Conservation (phyloP, 495 filamentous ascomycete species). For the Podospora fimiseda region DNA sequence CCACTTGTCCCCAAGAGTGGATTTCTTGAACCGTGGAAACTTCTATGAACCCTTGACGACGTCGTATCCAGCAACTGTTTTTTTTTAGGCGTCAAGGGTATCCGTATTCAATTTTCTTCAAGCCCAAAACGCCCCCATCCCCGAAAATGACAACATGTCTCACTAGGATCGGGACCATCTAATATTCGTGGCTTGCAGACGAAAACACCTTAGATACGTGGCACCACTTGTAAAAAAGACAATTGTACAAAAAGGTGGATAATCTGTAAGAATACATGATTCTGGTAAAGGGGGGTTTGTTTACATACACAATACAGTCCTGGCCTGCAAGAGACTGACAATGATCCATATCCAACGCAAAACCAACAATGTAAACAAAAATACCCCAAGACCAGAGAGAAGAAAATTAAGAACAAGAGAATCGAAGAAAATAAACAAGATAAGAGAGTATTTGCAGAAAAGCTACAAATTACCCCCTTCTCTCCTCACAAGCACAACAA, state of each 20-base stretch:
- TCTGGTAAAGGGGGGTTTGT: not conserved
- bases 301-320: not conserved
- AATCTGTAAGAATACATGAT: not conserved
- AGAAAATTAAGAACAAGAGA: not conserved
- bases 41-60: not conserved
- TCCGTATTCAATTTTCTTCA: no score
- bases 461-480: not conserved
- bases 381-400: not conserved
- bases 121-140: no score
- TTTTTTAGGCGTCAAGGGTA: no score
- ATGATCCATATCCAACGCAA: not conserved
- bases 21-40: not conserved
- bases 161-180: no score
- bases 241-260: no score
- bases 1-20: not conserved
- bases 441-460: slow-evolving; percentile 6
- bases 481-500: not conserved
- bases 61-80: not conserved
- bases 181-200: no score
- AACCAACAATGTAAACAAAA: not conserved
- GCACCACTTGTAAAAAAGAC: no score
- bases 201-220: no score
- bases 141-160: no score
- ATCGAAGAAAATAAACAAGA: slow-evolving; percentile 4
- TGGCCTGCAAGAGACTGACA: not conserved